Evolutionary conservation across 768 basidiomycete genomes (phyloP), one percentile per base, ranked within the genome.

Genomic region (Neoboletus magnificus): DNA sequence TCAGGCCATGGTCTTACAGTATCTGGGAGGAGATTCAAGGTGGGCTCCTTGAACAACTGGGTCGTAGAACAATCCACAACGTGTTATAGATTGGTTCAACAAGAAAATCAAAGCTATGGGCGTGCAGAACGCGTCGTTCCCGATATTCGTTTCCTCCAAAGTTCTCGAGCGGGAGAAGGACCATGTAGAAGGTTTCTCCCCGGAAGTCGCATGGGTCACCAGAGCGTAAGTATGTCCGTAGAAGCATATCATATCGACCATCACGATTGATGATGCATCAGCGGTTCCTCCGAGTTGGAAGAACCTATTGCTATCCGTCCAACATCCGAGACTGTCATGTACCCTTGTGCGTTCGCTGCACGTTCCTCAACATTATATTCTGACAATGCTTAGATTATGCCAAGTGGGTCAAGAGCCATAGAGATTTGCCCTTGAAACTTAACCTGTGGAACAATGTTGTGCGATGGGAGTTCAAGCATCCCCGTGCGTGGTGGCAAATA

Each of bases 381-480:
- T 61, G 49, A 58, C 54, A 27, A 18, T 30, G 11, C 22, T 12
- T 61, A 93, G 93, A 98, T 77, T 99, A 98, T 71, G 87, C 96
- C 55, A 98, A 98, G 76, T 99, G 97, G 97, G 92, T 99, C 71
- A 90, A 94, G 69, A 91, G 88, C 57, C 89, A 99, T 73, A 91
- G 97, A 55, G 97, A 99, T 70, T 85, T 99, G 46, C 97, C 97
- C 3, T 76, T 99, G 64, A 97, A 96, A 73, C 81, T 98, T 45
- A 99, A 98, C 75, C 90, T 98, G 72, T 99, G 97, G 97, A 99
- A 99, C 77, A 93, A 87, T 61, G 94, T 99, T 63, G 97, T 99
- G 32, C 88, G 97, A 55, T 99, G 97, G 97, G 96, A 99, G 73
- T 99, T 99, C 82, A 99, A 99, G 76, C 95, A 95, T 72, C 96